Evolutionary conservation across 352 stramenopile genomes (phyloP).

Genomic region (Phytophthora cactorum): DNA sequence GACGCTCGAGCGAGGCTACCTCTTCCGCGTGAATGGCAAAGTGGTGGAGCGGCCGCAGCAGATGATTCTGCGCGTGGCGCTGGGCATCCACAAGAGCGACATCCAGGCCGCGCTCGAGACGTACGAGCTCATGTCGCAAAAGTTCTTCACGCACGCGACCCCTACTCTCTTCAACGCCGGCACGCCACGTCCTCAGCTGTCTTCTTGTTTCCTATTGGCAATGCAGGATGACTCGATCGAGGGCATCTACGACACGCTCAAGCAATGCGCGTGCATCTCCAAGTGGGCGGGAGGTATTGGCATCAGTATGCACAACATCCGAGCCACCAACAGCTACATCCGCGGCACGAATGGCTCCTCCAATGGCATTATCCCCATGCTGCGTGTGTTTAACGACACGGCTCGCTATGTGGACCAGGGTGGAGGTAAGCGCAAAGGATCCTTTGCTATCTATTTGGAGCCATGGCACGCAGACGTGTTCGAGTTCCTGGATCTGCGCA

Average conservation of each 20-base stretch:
- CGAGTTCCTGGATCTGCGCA: slow-evolving; percentile 97
- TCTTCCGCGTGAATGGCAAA: slow-evolving; percentile 95
- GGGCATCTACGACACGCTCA: slow-evolving; percentile 99
- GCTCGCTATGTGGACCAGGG: slow-evolving; percentile 99
- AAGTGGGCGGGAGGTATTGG: slow-evolving; percentile 99
- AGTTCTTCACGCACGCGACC: slow-evolving; percentile 98
- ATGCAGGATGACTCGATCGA: slow-evolving; percentile 99
- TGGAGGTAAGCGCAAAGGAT: slow-evolving; percentile 97
- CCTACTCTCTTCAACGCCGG: slow-evolving; percentile 99
- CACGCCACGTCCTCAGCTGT: slow-evolving; percentile 97
- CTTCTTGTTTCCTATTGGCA: slow-evolving; percentile 97
- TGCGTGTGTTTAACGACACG: slow-evolving; percentile 99
- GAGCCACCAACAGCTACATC: slow-evolving; percentile 97
- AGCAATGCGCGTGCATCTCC: slow-evolving; percentile 98
- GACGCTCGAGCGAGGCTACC: slow-evolving; percentile 97
- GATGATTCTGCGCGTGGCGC: slow-evolving; percentile 98
- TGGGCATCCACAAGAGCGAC: slow-evolving; percentile 98
- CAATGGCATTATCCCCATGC: slow-evolving; percentile 99
- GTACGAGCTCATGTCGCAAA: slow-evolving; percentile 98
- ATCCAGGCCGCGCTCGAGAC: slow-evolving; percentile 95
- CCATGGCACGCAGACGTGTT: slow-evolving; percentile 99
- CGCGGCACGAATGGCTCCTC: slow-evolving; percentile 98
- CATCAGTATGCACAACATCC: slow-evolving; percentile 98
- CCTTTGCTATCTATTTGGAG: slow-evolving; percentile 99
- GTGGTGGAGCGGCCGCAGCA: slow-evolving; percentile 98